Conservation (phyloP, 2,329 filamentous ascomycete genomes). For the Aureobasidium lini region DNA sequence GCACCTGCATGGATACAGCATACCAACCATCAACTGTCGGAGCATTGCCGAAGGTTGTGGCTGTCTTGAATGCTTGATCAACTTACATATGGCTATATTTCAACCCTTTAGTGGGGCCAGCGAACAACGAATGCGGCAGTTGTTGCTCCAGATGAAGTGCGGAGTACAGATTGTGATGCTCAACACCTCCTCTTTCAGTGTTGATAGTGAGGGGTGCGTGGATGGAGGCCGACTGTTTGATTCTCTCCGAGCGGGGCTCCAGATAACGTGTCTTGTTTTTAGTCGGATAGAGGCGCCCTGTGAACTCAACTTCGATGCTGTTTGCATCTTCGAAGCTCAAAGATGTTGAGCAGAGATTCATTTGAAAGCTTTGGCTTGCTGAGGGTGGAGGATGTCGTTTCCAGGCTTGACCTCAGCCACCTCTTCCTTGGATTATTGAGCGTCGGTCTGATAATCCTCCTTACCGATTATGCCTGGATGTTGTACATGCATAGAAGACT, state of each 20-base stretch:
- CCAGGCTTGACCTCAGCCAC: constrained; percentile 24
- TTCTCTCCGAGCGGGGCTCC: background rate
- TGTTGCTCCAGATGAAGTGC: background rate
- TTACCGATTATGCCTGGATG: constrained; percentile 21
- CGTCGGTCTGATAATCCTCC: constrained; percentile 19
- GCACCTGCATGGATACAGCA: background rate
- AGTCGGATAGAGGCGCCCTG: background rate
- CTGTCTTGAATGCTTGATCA: background rate
- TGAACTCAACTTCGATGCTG: background rate
- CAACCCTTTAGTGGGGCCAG: no score
- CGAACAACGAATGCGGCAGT: no score
- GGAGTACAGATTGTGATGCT: background rate
- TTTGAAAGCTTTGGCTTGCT: constrained; percentile 26
- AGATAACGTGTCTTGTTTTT: background rate
- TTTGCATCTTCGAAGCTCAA: background rate
- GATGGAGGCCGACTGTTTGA: background rate
- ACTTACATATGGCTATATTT: no score
- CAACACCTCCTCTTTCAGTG: background rate
- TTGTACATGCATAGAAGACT: constrained; percentile 18
- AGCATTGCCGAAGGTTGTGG: background rate
- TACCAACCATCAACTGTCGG: background rate
- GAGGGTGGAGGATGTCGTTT: constrained; percentile 27
- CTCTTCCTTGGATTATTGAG: constrained; percentile 21
- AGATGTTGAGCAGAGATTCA: background rate
- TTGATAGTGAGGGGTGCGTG: background rate